Percentiles rank a stretch among this genome's conserved stretches.
phyloP scores from a whole-genome alignment of 1,284 basidiomycete species.

The Pholiota adiposa region DNA sequence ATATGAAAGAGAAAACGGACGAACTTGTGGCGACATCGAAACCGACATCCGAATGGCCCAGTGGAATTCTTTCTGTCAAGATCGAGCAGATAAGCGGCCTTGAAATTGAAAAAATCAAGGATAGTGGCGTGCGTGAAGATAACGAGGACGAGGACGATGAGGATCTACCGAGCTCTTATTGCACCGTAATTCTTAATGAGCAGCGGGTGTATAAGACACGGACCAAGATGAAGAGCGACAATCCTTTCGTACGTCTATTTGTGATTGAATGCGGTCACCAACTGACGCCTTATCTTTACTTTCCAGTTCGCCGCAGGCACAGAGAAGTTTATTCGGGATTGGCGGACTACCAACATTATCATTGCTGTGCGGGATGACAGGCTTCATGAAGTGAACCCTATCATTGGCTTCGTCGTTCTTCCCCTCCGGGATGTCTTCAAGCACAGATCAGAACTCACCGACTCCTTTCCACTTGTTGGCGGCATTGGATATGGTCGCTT shows the following conservation, averaged over 20 bases:
- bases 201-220: constrained; percentile 50
- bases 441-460: constrained; percentile 54
- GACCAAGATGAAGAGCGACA: constrained; percentile 65
- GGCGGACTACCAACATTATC: constrained; percentile 64
- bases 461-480: constrained; percentile 61
- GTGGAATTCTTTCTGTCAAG: constrained; percentile 50
- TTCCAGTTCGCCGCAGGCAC: constrained; percentile 68
- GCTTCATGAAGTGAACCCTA: constrained; percentile 68
- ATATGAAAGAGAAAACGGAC: constrained; percentile 55
- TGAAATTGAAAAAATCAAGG: constrained; percentile 45
- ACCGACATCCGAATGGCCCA: constrained; percentile 51
- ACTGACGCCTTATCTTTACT: not conserved
- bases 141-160: constrained; percentile 42
- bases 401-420: constrained; percentile 71
- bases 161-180: constrained; percentile 60
- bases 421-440: constrained; percentile 49
- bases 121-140: constrained; percentile 55
- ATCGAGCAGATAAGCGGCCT: constrained; percentile 54
- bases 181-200: constrained; percentile 46
- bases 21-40: constrained; percentile 52
- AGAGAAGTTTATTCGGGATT: constrained; percentile 77
- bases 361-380: constrained; percentile 72
- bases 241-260: constrained; percentile 59
- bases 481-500: constrained; percentile 72
- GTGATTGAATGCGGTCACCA: not conserved